A percentile compares a stretch with the other conserved stretches of the same genome.
These are phyloP conservation scores for Neospermospora avenae DNA, from an alignment of 2,329 filamentous ascomycete genomes.

Conservation along the genomic window DNA sequence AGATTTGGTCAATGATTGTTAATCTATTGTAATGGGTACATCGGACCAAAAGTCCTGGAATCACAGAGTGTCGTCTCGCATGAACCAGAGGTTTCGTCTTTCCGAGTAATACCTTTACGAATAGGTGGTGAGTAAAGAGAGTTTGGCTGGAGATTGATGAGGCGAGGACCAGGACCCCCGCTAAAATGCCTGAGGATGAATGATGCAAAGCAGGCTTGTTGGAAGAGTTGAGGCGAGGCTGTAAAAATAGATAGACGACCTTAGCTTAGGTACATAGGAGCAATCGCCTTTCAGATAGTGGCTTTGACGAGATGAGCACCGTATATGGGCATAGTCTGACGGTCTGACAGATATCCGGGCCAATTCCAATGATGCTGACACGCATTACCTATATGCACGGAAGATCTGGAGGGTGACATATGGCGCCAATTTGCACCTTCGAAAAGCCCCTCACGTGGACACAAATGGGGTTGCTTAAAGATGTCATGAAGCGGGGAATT, in stretches of 20 bases:
- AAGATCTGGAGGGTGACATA: not conserved
- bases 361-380: not conserved
- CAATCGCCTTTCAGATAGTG: not conserved
- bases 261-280: not conserved
- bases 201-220: not conserved
- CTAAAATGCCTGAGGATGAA: slow-evolving; percentile 16
- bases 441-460: not conserved
- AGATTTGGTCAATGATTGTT: slow-evolving; percentile 16
- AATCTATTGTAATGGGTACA: slow-evolving; percentile 15
- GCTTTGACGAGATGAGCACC: not conserved
- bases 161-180: slow-evolving; percentile 18
- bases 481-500: not conserved
- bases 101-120: no score
- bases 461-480: not conserved
- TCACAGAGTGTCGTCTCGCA: slow-evolving; percentile 11
- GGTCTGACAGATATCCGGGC: not conserved
- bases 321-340: not conserved
- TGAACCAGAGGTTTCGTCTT: slow-evolving; percentile 8
- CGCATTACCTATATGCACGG: not conserved
- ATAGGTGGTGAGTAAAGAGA: not conserved
- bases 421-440: not conserved
- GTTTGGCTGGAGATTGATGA: slow-evolving; percentile 13
- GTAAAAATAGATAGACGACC: slow-evolving; percentile 19
- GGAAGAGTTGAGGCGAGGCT: not conserved
- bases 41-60: slow-evolving; percentile 8